Evolutionary conservation across 169 alveolate species (phyloP), one percentile per base, ranked within the genome.

Genomic region (Plasmodium vivax): DNA sequence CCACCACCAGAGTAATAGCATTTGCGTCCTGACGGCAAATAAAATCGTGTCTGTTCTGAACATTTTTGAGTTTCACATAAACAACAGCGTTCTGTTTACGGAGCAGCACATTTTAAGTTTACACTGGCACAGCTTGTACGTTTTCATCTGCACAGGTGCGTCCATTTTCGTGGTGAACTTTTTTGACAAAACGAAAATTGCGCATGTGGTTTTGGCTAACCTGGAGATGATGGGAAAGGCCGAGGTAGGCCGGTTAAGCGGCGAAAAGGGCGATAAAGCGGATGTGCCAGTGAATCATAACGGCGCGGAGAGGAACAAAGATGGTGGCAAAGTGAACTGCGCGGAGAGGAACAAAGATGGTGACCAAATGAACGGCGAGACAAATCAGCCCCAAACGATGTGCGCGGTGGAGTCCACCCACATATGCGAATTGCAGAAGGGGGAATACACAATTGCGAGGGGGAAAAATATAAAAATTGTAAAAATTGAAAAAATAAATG

Each of bases 391-490:
- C 32, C 32, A 68, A 27, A 68, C 12, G 38, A 68, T 27, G 7
- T 68, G 77, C 77, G 4, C 8, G 41, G 2, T 68, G 32, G 38
- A 74, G 79, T 58, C 71, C 27, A 32, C 45, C 56, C 83, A 62
- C 51, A 88, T 80, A 58, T 80, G 94, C 58, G 41, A 71, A 14
- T 38, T 30, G 7, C 32, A 58, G 72, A 80, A 80, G 51, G 83
- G 74, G 34, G 45, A 68, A 1, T 90, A 47, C 19, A 16, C 72
- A 47, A 80, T 90, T 27, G 94, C 91, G 2, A 32, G 51, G 34
- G 90, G 83, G 23, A 80, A 80, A 90, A 90, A 90, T 45, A 51
- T 90, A 30, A 90, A 90, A 90, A 68, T 90, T 80, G 36, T 90
- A 68, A 80, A 90, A 80, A 80, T 90, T 16, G 79, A 62, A 27